Evolutionary conservation across 305 asterid genomes (phyloP).

Genomic region (Plantago coronopus): DNA sequence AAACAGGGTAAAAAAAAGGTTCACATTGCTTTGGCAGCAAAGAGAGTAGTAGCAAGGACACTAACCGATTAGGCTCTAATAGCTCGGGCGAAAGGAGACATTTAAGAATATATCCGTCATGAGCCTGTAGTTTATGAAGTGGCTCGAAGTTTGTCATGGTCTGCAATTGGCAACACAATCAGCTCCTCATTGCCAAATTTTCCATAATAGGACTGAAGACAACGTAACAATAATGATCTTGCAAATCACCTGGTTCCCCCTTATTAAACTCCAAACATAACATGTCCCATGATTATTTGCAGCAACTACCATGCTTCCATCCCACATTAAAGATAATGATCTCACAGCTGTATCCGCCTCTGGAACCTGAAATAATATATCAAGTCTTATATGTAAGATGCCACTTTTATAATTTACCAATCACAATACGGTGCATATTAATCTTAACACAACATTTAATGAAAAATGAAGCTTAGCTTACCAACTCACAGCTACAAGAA

Average conservation of each 20-base stretch:
- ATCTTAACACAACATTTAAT: too few species aligned
- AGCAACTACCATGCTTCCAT: slow-evolving; percentile 93
- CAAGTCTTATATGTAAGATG: not conserved
- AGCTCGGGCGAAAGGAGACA: slow-evolving; percentile 94
- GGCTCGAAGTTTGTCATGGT: slow-evolving; percentile 98
- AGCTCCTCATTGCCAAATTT: slow-evolving; percentile 1
- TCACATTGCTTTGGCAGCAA: not conserved
- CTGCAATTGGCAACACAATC: slow-evolving; percentile 41
- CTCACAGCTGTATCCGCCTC: slow-evolving; percentile 96
- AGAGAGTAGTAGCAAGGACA: slow-evolving; percentile 1
- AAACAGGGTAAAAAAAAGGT: not conserved
- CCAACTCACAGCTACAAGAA: slow-evolving; percentile 98
- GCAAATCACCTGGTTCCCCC: slow-evolving; percentile 69
- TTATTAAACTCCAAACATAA: slow-evolving; percentile 88
- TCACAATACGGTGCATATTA: too few species aligned
- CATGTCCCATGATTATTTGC: slow-evolving; percentile 93
- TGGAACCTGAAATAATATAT: slow-evolving; percentile 59
- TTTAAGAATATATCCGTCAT: slow-evolving; percentile 84
- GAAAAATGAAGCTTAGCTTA: slow-evolving; percentile 25
- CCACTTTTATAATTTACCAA: not conserved
- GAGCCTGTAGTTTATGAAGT: slow-evolving; percentile 92
- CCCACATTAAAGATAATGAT: slow-evolving; percentile 96
- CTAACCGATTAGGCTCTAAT: slow-evolving; percentile 85
- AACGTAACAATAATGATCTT: slow-evolving; percentile 6
- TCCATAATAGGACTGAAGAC: not conserved